These are phyloP conservation scores for Lasiosphaeriaceae sp. DNA, from an alignment of 495 filamentous ascomycete genomes.

Conservation along the genomic window DNA sequence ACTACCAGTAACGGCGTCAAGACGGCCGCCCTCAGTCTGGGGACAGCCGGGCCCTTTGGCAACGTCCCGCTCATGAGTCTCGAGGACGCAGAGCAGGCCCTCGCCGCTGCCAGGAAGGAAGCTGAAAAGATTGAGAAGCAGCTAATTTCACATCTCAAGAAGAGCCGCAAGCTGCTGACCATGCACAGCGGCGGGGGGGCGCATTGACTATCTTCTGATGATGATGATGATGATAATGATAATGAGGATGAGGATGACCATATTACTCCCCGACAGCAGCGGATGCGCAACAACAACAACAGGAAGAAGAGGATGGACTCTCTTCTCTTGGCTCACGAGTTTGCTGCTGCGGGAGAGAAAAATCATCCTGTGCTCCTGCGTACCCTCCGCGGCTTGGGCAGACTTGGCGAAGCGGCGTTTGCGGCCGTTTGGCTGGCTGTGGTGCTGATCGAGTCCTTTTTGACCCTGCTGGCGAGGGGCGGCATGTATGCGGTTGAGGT, in stretches of 20 bases:
- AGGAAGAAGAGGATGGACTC: background rate
- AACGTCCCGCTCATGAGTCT: slow-evolving; percentile 50
- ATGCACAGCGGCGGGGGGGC: slow-evolving; percentile 13
- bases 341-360: background rate
- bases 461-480: slow-evolving; percentile 19
- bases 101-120: slow-evolving; percentile 58
- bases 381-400: slow-evolving; percentile 13
- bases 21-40: background rate
- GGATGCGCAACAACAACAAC: too few relatives aligned
- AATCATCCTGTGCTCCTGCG: slow-evolving; percentile 16
- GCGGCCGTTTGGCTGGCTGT: slow-evolving; percentile 27
- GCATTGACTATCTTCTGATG: slow-evolving; percentile 27
- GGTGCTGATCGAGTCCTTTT: slow-evolving; percentile 21
- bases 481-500: slow-evolving; percentile 24
- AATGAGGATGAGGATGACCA: too few relatives aligned
- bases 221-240: background rate
- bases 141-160: slow-evolving; percentile 55
- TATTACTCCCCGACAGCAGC: too few relatives aligned
- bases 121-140: slow-evolving; percentile 67
- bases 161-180: slow-evolving; percentile 50
- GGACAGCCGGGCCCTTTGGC: slow-evolving; percentile 31
- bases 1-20: background rate
- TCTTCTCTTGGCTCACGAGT: background rate
- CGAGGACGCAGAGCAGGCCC: slow-evolving; percentile 58
- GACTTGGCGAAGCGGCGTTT: slow-evolving; percentile 21